Percentiles rank a stretch among this genome's conserved stretches.
Evolutionary conservation across 2,329 filamentous ascomycete genomes (phyloP).

Genomic region (Fusarium nanum): DNA sequence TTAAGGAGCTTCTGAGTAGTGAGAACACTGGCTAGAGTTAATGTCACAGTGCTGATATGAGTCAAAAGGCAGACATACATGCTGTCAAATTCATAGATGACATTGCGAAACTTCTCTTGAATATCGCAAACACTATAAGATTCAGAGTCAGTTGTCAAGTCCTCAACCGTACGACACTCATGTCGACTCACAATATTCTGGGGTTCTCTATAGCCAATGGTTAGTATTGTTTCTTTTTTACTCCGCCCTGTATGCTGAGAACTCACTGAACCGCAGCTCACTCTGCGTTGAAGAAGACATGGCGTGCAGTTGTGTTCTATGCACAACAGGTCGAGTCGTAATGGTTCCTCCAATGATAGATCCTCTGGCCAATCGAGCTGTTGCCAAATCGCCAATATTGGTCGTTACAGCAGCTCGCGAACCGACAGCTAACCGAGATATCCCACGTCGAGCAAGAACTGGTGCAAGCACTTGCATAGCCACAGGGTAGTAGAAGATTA

Average conservation of each 20-base stretch:
- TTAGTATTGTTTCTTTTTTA: conserved; percentile 15
- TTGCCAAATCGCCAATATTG: conserved; percentile 3
- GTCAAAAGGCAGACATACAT: conserved; percentile 64
- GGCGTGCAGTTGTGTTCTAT: conserved; percentile 13
- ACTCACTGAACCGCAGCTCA: conserved; percentile 52
- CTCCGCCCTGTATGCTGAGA: not conserved
- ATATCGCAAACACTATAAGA: conserved; percentile 84
- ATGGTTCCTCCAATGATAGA: not conserved
- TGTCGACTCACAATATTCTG: conserved; percentile 55
- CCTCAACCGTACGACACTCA: conserved; percentile 58
- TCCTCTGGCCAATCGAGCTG: not conserved
- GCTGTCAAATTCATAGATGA: conserved; percentile 87
- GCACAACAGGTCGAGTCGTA: not conserved
- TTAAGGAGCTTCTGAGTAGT: conserved; percentile 76
- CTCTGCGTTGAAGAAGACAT: conserved; percentile 30
- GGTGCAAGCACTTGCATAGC: conserved; percentile 31
- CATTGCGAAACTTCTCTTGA: conserved; percentile 89
- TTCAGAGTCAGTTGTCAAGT: not conserved
- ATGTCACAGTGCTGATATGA: not conserved
- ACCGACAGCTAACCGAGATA: conserved; percentile 28
- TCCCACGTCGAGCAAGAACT: conserved; percentile 30
- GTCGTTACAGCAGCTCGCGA: conserved; percentile 22
- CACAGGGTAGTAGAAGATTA: not conserved
- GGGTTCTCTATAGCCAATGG: conserved; percentile 56
- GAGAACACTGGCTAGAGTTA: conserved; percentile 63